A percentile compares a stretch with the other conserved stretches of the same genome.
phyloP scores from a whole-genome alignment of 1,284 basidiomycete genomes.

The Gomphus sp. region DNA sequence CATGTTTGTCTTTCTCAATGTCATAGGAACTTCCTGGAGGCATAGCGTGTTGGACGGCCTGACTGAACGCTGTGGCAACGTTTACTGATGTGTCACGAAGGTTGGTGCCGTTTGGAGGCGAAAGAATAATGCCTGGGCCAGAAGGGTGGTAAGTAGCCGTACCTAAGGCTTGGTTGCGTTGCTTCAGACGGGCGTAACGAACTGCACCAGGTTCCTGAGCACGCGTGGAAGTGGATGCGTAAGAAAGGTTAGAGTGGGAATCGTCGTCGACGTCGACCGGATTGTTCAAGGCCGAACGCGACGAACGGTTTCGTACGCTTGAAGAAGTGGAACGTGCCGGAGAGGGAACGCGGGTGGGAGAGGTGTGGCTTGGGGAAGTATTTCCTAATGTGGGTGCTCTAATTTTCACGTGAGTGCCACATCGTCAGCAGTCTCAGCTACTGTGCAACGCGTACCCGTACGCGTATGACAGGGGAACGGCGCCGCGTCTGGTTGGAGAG shows the following conservation, averaged over 20 bases:
- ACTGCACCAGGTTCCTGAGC: slow-evolving; percentile 32
- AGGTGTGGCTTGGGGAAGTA: slow-evolving; percentile 49
- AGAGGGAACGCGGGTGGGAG: slow-evolving; percentile 18
- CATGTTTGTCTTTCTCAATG: slow-evolving; percentile 7
- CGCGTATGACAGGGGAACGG: slow-evolving; percentile 14
- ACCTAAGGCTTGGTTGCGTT: slow-evolving; percentile 37
- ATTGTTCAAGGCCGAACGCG: slow-evolving; percentile 1
- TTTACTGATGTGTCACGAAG: slow-evolving; percentile 78
- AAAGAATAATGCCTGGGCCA: slow-evolving; percentile 25
- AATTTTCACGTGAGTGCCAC: slow-evolving; percentile 5
- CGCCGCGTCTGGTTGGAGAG: slow-evolving; percentile 9
- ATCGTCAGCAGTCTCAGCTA: not conserved
- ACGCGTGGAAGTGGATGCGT: slow-evolving; percentile 4
- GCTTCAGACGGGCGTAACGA: slow-evolving; percentile 43
- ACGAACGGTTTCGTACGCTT: slow-evolving; percentile 14
- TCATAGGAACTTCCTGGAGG: slow-evolving; percentile 16
- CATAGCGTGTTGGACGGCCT: slow-evolving; percentile 48
- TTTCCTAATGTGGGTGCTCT: slow-evolving; percentile 50
- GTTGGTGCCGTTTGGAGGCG: slow-evolving; percentile 49
- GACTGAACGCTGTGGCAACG: slow-evolving; percentile 70
- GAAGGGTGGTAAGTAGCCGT: slow-evolving; percentile 22
- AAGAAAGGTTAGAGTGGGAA: slow-evolving; percentile 5
- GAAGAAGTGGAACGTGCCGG: slow-evolving; percentile 14
- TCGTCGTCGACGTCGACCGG: slow-evolving; percentile 28
- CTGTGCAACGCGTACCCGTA: slow-evolving; percentile 16